These are phyloP conservation scores for Kodamaea fungicola DNA, from an alignment of 1,139 yeast species.

Conservation along the genomic window DNA sequence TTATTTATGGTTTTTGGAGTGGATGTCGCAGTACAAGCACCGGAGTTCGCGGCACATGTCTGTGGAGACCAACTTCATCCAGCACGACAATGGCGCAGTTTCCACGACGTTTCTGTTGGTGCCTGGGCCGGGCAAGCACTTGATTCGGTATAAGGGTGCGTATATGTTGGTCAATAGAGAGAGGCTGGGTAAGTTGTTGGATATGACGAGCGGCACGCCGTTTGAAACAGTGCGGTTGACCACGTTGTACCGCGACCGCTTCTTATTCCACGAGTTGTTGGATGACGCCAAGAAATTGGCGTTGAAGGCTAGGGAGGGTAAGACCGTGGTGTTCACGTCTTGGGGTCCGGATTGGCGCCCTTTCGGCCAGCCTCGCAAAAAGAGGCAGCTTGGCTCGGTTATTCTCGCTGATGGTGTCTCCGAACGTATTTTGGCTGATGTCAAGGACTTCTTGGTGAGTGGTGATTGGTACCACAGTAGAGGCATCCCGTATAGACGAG, in stretches of 20 bases:
- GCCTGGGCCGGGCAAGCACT: conserved; percentile 98
- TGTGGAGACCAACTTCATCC: conserved; percentile 82
- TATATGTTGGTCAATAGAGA: conserved; percentile 87
- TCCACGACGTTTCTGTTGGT: conserved; percentile 84
- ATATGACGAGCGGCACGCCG: conserved; percentile 88
- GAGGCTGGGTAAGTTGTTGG: conserved; percentile 83
- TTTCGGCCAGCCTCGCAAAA: conserved; percentile 92
- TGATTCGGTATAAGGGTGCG: conserved; percentile 81
- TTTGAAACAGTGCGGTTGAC: conserved; percentile 93
- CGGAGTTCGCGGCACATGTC: conserved; percentile 80
- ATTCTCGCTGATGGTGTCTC: conserved; percentile 75
- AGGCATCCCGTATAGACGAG: conserved; percentile 96
- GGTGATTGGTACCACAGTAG: conserved; percentile 93
- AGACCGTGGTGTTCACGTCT: conserved; percentile 87
- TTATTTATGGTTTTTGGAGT: conserved; percentile 89
- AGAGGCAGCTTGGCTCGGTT: conserved; percentile 81
- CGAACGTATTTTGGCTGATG: conserved; percentile 64
- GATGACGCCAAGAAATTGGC: conserved; percentile 86
- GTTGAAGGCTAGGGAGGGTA: conserved; percentile 81
- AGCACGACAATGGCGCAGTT: conserved; percentile 91
- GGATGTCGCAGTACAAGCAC: conserved; percentile 86
- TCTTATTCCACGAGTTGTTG: conserved; percentile 66
- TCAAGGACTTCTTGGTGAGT: conserved; percentile 70
- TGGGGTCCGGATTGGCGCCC: conserved; percentile 99
- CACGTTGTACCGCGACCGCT: conserved; percentile 79